A percentile compares a stretch with the other conserved stretches of the same genome.
phyloP scores from a whole-genome alignment of 2,329 filamentous ascomycete species.

The Sarocladiaceae sp. region DNA sequence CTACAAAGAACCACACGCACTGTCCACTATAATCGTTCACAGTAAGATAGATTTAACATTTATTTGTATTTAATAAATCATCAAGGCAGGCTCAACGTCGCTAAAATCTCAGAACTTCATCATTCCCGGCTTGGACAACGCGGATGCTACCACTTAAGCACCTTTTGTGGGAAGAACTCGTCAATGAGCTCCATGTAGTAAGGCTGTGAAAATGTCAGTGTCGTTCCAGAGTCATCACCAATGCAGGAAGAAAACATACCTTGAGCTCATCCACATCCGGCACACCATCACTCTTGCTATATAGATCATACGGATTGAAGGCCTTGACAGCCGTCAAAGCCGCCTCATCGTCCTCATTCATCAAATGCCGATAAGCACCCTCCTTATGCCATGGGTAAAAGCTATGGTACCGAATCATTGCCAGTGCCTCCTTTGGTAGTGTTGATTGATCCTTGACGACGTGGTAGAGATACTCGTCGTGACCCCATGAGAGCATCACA shows the following conservation, averaged over 20 bases:
- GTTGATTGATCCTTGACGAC: constrained; percentile 78
- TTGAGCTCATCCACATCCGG: constrained; percentile 75
- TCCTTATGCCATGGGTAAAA: constrained; percentile 91
- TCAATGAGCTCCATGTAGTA: constrained; percentile 40
- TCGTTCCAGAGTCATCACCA: background rate
- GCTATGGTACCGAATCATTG: constrained; percentile 90
- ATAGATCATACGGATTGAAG: constrained; percentile 89
- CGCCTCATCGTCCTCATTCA: constrained; percentile 74
- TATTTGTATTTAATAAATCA: too few species aligned
- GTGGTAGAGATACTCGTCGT: constrained; percentile 85
- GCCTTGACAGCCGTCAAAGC: constrained; percentile 79
- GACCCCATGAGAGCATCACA: constrained; percentile 86
- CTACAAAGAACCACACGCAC: too few species aligned
- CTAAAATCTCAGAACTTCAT: background rate
- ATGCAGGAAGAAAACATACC: background rate
- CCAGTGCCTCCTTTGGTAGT: constrained; percentile 75
- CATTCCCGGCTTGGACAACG: too few species aligned
- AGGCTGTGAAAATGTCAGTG: constrained; percentile 19
- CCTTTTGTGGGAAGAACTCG: constrained; percentile 36
- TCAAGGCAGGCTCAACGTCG: background rate
- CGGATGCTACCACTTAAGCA: constrained; percentile 31
- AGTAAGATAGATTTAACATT: too few species aligned
- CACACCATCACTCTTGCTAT: constrained; percentile 84
- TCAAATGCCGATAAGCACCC: constrained; percentile 76
- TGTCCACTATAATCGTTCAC: too few species aligned